Evolutionary conservation across 2,329 filamentous ascomycete genomes (phyloP), one percentile per base, ranked within the genome.

Genomic region (Coleophoma eucalyptorum): DNA sequence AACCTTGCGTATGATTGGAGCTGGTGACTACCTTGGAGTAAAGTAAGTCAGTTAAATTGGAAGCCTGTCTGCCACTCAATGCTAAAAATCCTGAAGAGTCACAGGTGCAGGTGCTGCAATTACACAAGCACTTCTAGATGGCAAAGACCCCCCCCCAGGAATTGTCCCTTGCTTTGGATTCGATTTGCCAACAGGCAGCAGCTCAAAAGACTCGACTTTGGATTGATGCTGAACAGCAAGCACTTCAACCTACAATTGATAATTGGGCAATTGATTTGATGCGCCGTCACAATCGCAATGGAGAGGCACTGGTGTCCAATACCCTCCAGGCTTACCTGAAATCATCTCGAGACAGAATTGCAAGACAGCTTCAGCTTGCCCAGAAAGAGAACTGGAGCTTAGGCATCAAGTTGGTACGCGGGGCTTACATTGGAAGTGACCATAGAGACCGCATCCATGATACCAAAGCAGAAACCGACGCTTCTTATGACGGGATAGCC

Each of bases 401-500:
- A 0, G 76, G 70, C 6, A 69, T 78, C 47, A 79, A 79, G 64
- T 66, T 78, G 2, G 76, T 79, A 6, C 71, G 76, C 11, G 76
- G 76, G 11, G 76, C 76, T 13, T 79, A 79, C 57, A 71, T 79
- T 51, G 68, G 69, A 51, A 74, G 67, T 37, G 76, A 78, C 50
- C 65, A 65, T 10, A 66, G 73, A 19, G 62, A 70, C 34, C 52
- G 68, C 54, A 73, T 76, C 56, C 71, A 72, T 63, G 66, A 71
- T 26, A 66, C 68, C 48, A 76, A 75, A 58, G 69, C 67, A 32
- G 69, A 74, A 10, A 76, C 73, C 0, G 72, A 76, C 43, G 55
- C 56, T 4, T 75, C 72, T 59, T 84, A 83, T 64, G 77, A 84
- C 56, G 71, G 70, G 20, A 71, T 81, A 35, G 74, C 78, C 16